phyloP scores from a whole-genome alignment of 1,139 yeast genomes.

The Geotrichum reessii region DNA sequence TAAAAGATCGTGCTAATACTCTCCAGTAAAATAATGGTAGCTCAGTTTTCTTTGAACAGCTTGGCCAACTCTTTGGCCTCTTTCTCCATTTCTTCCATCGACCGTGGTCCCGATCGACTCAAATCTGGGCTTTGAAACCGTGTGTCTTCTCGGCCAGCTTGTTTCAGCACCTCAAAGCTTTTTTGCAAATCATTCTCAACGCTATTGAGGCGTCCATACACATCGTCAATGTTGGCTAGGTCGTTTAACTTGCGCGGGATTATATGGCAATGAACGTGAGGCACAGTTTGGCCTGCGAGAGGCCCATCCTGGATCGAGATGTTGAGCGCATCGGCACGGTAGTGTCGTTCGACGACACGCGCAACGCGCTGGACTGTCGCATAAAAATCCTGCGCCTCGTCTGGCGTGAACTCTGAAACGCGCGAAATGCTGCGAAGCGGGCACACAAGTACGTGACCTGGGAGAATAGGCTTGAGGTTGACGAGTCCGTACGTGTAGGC shows the following conservation, averaged over 20 bases:
- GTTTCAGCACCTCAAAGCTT: constrained; percentile 8
- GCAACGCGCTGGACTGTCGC: constrained; percentile 67
- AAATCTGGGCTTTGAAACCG: constrained; percentile 34
- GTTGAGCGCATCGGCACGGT: constrained; percentile 75
- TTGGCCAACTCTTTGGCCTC: constrained; percentile 53
- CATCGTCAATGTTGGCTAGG: constrained; percentile 54
- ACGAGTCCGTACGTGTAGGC: constrained; percentile 66
- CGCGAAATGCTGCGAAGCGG: constrained; percentile 64
- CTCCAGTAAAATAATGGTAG: neutral
- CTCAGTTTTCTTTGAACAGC: constrained; percentile 33
- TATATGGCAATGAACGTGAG: constrained; percentile 88
- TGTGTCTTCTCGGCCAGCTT: constrained; percentile 9
- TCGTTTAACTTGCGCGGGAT: constrained; percentile 72
- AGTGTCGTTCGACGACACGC: constrained; percentile 54
- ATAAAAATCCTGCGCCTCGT: constrained; percentile 76
- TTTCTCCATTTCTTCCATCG: constrained; percentile 53
- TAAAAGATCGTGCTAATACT: neutral
- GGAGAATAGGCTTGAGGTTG: constrained; percentile 80
- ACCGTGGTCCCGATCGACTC: constrained; percentile 38
- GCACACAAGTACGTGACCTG: constrained; percentile 86
- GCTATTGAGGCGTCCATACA: constrained; percentile 57
- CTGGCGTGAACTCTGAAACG: constrained; percentile 60
- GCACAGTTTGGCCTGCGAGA: constrained; percentile 89
- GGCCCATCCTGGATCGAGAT: constrained; percentile 95
- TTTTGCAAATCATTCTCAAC: constrained; percentile 42